These are phyloP conservation scores for Apium graveolens DNA, from an alignment of 129 eudicot genomes.

Conservation along the genomic window DNA sequence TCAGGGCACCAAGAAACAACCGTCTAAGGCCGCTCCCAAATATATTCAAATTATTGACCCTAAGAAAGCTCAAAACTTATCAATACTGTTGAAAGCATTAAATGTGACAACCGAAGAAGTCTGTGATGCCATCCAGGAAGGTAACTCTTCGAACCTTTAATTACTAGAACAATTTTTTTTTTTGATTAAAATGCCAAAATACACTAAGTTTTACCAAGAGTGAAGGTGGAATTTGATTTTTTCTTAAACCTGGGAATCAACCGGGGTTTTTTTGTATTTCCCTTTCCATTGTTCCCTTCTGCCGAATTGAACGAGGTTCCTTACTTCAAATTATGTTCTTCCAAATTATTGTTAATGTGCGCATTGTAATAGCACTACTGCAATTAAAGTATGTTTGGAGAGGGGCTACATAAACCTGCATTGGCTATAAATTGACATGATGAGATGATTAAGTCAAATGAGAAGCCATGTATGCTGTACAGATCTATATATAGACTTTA, in stretches of 20 bases:
- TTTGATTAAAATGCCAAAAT: neutral
- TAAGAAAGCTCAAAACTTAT: slow-evolving; percentile 49
- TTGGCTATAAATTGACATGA: neutral
- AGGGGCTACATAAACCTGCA: neutral
- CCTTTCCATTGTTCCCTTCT: neutral
- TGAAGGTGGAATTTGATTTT: neutral
- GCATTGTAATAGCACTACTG: neutral
- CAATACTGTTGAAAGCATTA: slow-evolving; percentile 54
- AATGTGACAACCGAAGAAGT: slow-evolving; percentile 65
- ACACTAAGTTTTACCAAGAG: neutral
- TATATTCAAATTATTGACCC: slow-evolving; percentile 39
- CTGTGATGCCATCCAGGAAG: slow-evolving; percentile 45
- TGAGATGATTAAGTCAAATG: neutral
- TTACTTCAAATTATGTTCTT: neutral
- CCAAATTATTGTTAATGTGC: neutral
- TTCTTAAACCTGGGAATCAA: neutral
- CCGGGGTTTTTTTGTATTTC: neutral
- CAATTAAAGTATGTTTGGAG: neutral
- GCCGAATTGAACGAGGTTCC: neutral
- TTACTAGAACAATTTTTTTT: too few species aligned
- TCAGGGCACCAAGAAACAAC: slow-evolving; percentile 2
- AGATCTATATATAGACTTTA: neutral
- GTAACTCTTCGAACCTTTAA: slow-evolving; percentile 10
- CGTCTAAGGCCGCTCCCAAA: slow-evolving; percentile 23
- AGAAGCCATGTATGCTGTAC: neutral